phyloP scores from a whole-genome alignment of 306 rosid species.

The Prinsepia uniflora region DNA sequence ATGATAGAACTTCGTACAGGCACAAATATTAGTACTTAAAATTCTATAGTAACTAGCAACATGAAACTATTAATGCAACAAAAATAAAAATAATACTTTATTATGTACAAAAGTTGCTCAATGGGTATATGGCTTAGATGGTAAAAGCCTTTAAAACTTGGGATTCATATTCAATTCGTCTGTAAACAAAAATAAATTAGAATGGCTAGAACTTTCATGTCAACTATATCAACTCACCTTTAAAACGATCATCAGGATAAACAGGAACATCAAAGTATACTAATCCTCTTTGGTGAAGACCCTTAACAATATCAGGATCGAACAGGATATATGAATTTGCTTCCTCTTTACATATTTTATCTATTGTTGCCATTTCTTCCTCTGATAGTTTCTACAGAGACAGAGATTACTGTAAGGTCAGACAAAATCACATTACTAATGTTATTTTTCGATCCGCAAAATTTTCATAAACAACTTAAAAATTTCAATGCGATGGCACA shows the following conservation, averaged over 20 bases:
- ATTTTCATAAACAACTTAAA: constrained; percentile 11
- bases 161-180: neutral
- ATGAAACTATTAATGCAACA: neutral
- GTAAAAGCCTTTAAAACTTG: neutral
- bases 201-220: constrained; percentile 7
- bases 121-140: neutral
- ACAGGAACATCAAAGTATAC: constrained; percentile 85
- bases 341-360: constrained; percentile 84
- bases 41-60: neutral
- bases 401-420: constrained; percentile 17
- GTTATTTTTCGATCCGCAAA: neutral
- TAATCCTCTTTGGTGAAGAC: constrained; percentile 64
- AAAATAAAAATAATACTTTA: neutral
- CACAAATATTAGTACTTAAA: neutral
- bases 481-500: constrained; percentile 18
- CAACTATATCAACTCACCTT: constrained; percentile 45
- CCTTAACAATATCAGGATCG: constrained; percentile 62
- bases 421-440: constrained; percentile 17
- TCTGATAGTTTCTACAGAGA: constrained; percentile 73
- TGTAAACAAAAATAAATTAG: constrained; percentile 1
- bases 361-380: constrained; percentile 79
- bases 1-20: neutral
- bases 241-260: constrained; percentile 74
- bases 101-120: too few relatives aligned
- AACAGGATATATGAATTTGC: constrained; percentile 67